Conservation (phyloP, 495 filamentous ascomycete species). For the Coniosporium apollinis region DNA sequence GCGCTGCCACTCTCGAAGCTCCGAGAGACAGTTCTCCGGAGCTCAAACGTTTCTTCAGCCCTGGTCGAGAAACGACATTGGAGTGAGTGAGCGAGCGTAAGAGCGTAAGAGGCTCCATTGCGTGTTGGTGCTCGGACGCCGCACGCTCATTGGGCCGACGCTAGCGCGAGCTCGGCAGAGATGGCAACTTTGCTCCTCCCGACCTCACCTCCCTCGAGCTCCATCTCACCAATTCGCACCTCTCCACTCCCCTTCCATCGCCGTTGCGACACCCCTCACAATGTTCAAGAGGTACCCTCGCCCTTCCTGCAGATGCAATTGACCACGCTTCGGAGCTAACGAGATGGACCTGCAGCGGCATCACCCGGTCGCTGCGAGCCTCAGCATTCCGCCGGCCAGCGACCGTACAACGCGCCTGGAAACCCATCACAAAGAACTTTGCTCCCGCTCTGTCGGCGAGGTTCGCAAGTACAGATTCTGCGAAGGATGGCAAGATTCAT, state of each 20-base stretch:
- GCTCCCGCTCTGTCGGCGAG: conserved; percentile 19
- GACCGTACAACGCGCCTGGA: conserved; percentile 16
- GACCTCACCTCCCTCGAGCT: background rate
- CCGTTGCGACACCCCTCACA: conserved; percentile 21
- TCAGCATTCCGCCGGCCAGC: conserved; percentile 13
- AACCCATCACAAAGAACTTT: conserved; percentile 20
- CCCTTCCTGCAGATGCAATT: conserved; percentile 10
- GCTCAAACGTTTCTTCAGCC: too few relatives aligned
- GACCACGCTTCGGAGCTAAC: conserved; percentile 11
- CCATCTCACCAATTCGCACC: background rate
- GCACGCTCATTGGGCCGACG: too few relatives aligned
- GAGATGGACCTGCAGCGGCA: conserved; percentile 16
- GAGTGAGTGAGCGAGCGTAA: too few relatives aligned
- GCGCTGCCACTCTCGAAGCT: too few relatives aligned
- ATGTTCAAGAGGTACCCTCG: conserved; percentile 22
- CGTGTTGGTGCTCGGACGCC: too few relatives aligned
- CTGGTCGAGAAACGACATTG: too few relatives aligned
- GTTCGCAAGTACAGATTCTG: conserved; percentile 20
- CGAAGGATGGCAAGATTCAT: conserved; percentile 26
- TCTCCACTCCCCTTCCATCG: background rate
- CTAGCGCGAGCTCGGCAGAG: too few relatives aligned
- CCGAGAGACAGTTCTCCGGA: too few relatives aligned
- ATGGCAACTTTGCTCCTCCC: background rate
- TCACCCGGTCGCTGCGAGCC: conserved; percentile 20
- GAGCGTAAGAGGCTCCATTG: too few relatives aligned